Evolutionary conservation across 768 basidiomycete genomes (phyloP), one percentile per base, ranked within the genome.

Genomic region (Cystobasidium onofrii): DNA sequence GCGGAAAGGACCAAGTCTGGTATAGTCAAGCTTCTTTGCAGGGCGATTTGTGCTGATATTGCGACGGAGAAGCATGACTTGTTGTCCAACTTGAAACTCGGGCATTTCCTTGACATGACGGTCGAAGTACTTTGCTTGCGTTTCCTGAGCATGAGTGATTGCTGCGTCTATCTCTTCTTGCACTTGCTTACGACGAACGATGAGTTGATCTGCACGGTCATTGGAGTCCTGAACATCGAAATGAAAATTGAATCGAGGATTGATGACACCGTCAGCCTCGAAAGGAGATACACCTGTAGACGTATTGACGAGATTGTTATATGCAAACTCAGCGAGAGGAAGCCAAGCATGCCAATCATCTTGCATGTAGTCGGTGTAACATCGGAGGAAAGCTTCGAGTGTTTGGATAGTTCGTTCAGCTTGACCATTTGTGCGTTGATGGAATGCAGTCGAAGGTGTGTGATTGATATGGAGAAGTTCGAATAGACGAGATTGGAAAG

Each of bases 371-470:
- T 81, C 80, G 43, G 76, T 61, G 75, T 80, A 84, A 0, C 80
- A 60, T 0, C 82, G 76, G 0, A 85, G 81, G 73, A 82, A 83
- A 15, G 80, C 80, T 71, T 85, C 83, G 0, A 85, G 31, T 3
- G 81, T 77, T 70, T 84, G 83, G 71, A 85, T 84, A 12, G 81
- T 75, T 0, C 79, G 71, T 67, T 85, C 83, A 0, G 83, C 83
- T 52, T 84, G 82, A 0, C 84, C 83, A 67, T 84, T 81, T 0
- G 81, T 81, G 63, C 84, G 81, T 0, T 84, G 85, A 67, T 84
- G 84, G 62, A 82, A 85, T 0, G 84, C 84, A 0, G 84, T 85
- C 7, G 80, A 81, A 0, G 81, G 75, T 39, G 80, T 81, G 0
- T 64, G 62, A 17, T 81, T 62, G 50, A 85, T 83, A 1, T 39